phyloP scores from a whole-genome alignment of 2,329 filamentous ascomycete genomes.

The Dichotomopilus funicola region DNA sequence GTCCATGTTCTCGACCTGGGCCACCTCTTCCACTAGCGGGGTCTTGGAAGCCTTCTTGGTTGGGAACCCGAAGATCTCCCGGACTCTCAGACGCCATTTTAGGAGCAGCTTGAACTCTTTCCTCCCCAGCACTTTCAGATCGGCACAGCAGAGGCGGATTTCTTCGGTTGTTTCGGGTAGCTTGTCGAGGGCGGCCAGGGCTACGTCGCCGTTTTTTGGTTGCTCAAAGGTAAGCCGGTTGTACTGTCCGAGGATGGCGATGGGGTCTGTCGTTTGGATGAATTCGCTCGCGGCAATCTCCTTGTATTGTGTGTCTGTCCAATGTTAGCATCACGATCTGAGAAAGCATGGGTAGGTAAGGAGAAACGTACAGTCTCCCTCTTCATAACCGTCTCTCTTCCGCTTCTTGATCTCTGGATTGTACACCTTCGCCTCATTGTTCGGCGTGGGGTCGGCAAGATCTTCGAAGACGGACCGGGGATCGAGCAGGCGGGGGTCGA shows the following conservation, averaged over 20 bases:
- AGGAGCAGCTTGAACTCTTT: slow-evolving; percentile 91
- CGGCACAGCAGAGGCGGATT: slow-evolving; percentile 68
- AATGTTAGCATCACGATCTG: neutral
- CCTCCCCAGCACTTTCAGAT: slow-evolving; percentile 83
- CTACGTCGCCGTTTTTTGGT: slow-evolving; percentile 73
- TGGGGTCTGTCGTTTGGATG: slow-evolving; percentile 87
- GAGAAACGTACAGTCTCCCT: slow-evolving; percentile 62
- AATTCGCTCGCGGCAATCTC: slow-evolving; percentile 85
- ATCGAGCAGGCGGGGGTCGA: slow-evolving; percentile 91
- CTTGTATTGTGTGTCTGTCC: slow-evolving; percentile 69
- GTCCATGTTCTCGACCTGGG: slow-evolving; percentile 83
- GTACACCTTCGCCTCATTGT: slow-evolving; percentile 97
- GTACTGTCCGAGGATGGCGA: slow-evolving; percentile 78
- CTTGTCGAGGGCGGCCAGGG: slow-evolving; percentile 76
- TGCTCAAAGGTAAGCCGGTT: slow-evolving; percentile 83
- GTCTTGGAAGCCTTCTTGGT: slow-evolving; percentile 59
- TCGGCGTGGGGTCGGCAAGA: slow-evolving; percentile 74
- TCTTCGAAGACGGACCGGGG: slow-evolving; percentile 88
- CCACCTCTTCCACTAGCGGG: slow-evolving; percentile 60
- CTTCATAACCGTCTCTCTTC: slow-evolving; percentile 95
- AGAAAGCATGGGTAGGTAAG: neutral
- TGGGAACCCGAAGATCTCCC: slow-evolving; percentile 83
- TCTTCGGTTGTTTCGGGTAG: slow-evolving; percentile 82
- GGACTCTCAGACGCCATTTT: slow-evolving; percentile 80
- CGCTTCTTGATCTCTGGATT: slow-evolving; percentile 97